These are phyloP conservation scores for Russula virescens DNA, from an alignment of 768 basidiomycete species.

Conservation along the genomic window DNA sequence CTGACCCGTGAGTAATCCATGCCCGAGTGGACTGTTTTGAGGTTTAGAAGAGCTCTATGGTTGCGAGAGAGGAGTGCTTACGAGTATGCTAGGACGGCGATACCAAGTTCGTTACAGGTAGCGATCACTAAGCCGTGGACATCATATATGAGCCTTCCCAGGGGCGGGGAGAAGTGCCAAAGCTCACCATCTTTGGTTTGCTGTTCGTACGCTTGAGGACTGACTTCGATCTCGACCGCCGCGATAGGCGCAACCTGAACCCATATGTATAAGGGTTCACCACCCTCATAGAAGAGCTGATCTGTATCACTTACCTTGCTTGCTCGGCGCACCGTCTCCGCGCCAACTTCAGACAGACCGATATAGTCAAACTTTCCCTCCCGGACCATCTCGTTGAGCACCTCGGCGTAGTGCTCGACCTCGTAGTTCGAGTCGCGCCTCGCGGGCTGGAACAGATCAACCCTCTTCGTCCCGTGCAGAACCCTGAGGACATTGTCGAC, in stretches of 20 bases:
- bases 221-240: conserved; percentile 63
- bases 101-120: conserved; percentile 48
- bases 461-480: conserved; percentile 46
- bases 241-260: conserved; percentile 32
- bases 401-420: conserved; percentile 42
- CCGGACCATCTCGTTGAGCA: conserved; percentile 41
- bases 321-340: conserved; percentile 40
- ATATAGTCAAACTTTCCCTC: conserved; percentile 58
- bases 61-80: conserved; percentile 26
- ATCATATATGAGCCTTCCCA: not conserved
- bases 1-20: conserved; percentile 48
- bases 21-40: conserved; percentile 44
- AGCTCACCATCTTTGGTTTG: conserved; percentile 41
- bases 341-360: conserved; percentile 51
- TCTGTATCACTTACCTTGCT: conserved; percentile 34
- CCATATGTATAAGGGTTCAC: not conserved
- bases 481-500: conserved; percentile 40
- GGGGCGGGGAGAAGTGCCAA: not conserved
- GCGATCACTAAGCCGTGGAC: conserved; percentile 39
- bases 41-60: not conserved
- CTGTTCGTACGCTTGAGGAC: conserved; percentile 52
- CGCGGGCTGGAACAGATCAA: conserved; percentile 57
- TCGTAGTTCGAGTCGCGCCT: conserved; percentile 40
- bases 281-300: too few relatives aligned
- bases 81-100: conserved; percentile 59